Conservation (phyloP, 2,329 filamentous ascomycete genomes). For the Aspergillus ibericus region DNA sequence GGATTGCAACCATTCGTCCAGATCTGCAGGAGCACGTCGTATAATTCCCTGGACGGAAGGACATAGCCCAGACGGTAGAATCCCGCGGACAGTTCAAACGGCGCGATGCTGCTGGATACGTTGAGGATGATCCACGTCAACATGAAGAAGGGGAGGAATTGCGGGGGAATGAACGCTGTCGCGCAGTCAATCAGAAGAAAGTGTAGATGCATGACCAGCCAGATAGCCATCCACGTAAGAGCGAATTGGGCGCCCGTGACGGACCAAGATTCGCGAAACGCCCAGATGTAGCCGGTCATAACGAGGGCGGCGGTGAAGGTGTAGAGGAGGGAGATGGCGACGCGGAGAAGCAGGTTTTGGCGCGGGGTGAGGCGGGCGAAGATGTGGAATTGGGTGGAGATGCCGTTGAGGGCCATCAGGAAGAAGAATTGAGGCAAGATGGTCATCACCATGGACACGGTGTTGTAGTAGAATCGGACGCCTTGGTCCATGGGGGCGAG, state of each 20-base stretch:
- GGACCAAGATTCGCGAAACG: conserved; percentile 10
- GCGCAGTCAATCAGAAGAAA: conserved; percentile 42
- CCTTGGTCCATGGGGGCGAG: conserved; percentile 41
- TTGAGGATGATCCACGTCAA: conserved; percentile 44
- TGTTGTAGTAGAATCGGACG: conserved; percentile 41
- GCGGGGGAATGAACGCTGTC: conserved; percentile 37
- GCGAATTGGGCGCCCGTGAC: conserved; percentile 34
- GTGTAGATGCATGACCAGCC: conserved; percentile 44
- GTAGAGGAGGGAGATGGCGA: conserved; percentile 8
- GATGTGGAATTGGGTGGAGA: conserved; percentile 31
- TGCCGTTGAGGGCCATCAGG: conserved; percentile 45
- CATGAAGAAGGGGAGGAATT: conserved; percentile 35
- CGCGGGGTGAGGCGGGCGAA: background rate
- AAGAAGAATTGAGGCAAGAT: conserved; percentile 49
- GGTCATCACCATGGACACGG: conserved; percentile 41
- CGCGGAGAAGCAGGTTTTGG: conserved; percentile 5
- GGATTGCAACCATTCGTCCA: background rate
- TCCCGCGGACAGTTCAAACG: conserved; percentile 38
- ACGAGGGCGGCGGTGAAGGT: conserved; percentile 8
- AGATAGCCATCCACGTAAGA: conserved; percentile 41
- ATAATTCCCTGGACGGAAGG: conserved; percentile 41
- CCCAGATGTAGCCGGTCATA: conserved; percentile 16
- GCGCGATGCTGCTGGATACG: conserved; percentile 39
- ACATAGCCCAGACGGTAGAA: conserved; percentile 45
- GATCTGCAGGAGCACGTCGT: conserved; percentile 38